Evolutionary conservation across 495 filamentous ascomycete genomes (phyloP).

Genomic region (Penicillium goetzii): DNA sequence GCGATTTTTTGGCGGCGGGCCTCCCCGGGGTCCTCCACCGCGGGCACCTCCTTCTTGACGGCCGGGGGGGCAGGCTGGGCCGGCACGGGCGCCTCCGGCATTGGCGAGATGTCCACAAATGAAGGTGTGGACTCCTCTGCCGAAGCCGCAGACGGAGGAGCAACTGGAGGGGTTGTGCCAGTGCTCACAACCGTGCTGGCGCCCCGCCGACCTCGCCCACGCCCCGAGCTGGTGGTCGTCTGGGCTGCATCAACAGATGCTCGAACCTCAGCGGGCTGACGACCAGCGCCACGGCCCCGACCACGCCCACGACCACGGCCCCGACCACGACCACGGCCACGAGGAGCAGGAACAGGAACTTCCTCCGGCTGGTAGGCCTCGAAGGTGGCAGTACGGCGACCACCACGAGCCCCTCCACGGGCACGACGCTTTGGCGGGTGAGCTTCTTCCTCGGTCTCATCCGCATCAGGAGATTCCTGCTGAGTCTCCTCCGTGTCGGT

Average conservation of each 20-base stretch:
- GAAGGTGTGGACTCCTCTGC: conserved; percentile 12
- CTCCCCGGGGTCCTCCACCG: conserved; percentile 38
- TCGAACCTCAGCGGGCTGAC: conserved; percentile 10
- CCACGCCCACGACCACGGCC: conserved; percentile 45
- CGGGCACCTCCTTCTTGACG: conserved; percentile 14
- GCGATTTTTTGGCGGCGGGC: conserved; percentile 44
- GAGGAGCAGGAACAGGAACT: conserved; percentile 41
- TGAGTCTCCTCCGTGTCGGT: conserved; percentile 37
- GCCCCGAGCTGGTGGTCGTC: conserved; percentile 16
- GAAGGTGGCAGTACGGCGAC: conserved; percentile 29
- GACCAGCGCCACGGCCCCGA: conserved; percentile 8
- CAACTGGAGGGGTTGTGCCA: conserved; percentile 7
- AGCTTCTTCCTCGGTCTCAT: conserved; percentile 39
- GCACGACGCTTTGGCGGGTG: conserved; percentile 41
- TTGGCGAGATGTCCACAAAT: conserved; percentile 18
- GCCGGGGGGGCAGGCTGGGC: conserved; percentile 10
- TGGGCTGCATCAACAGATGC: conserved; percentile 31
- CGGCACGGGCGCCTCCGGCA: conserved; percentile 13
- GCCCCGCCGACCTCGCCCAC: conserved; percentile 33
- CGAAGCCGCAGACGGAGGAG: not conserved
- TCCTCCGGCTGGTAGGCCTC: conserved; percentile 30
- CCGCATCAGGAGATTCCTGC: conserved; percentile 31
- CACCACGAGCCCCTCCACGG: conserved; percentile 31
- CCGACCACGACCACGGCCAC: conserved; percentile 58
- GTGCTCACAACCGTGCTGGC: conserved; percentile 21